phyloP scores from a whole-genome alignment of 2,329 filamentous ascomycete species.

The Penicillium nordicum region DNA sequence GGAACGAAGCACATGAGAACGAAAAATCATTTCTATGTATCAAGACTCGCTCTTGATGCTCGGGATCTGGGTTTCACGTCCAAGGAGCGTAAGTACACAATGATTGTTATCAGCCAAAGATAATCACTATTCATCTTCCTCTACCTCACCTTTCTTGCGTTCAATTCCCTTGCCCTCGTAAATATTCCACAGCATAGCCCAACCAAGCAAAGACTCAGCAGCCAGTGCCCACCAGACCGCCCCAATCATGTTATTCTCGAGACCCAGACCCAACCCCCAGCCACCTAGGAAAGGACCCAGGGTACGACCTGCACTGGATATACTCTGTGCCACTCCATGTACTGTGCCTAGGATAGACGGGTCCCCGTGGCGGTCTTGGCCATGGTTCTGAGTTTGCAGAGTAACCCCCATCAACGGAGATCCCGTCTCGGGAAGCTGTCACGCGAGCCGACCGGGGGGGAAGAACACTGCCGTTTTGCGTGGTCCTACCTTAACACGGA shows the following conservation, averaged over 20 bases:
- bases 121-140: slow-evolving; percentile 16
- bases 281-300: slow-evolving; percentile 55
- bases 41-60: background rate
- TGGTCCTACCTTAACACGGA: no score
- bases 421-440: slow-evolving; percentile 2
- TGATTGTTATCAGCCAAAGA: background rate
- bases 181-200: slow-evolving; percentile 58
- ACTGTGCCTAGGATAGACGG: slow-evolving; percentile 55
- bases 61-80: background rate
- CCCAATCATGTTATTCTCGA: slow-evolving; percentile 54
- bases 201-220: slow-evolving; percentile 54
- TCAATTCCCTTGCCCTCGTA: slow-evolving; percentile 64
- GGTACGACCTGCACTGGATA: slow-evolving; percentile 53
- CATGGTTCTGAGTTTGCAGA: slow-evolving; percentile 8
- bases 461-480: background rate
- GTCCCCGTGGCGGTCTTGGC: slow-evolving; percentile 8
- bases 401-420: slow-evolving; percentile 20
- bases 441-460: background rate
- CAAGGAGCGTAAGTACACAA: background rate
- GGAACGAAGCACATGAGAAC: background rate
- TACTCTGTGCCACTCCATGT: slow-evolving; percentile 57
- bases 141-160: slow-evolving; percentile 29
- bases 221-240: slow-evolving; percentile 58
- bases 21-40: background rate
- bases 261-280: slow-evolving; percentile 53